Base-by-base conservation (phyloP, 768 basidiomycete species). In the Auriscalpium orientale region DNA sequence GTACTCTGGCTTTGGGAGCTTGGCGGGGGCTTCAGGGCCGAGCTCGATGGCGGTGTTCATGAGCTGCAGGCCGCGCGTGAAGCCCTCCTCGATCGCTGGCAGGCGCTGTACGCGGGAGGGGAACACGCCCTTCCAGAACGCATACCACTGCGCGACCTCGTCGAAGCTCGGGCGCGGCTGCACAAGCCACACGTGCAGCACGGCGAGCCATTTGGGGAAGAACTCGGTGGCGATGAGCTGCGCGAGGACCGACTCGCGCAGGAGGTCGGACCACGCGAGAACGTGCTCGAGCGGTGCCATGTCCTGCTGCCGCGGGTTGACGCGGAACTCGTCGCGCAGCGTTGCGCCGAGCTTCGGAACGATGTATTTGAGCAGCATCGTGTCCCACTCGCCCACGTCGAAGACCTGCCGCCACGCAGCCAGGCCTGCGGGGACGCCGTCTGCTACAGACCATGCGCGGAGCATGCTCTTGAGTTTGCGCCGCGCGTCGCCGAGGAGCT, bases 151-250 rank as follows among this genome's bases (percentile, higher is more conserved):
- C 3, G 89, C 89, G 10, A 99, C 92, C 69, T 98, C 92, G 62
- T 89, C 91, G 63, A 92, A 88, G 72, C 84, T 94, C 65, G 88
- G 88, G 47, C 74, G 81, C 1, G 92, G 91, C 64, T 92, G 89
- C n/a, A 87, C 77, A 43, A 99, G 85, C 97, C 97, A 98, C 46
- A 91, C 71, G 66, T 95, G 86, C 21, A 99, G 75, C 20, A 90
- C 84, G 49, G 93, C 88, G 57, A 98, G 77, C 94, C 95, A 99
- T 67, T 97, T 95, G 4, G 93, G 91, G 79, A 98, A 98, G 76
- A 98, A 95, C 64, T 93, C 92, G 6, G 80, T 79, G 68, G 95
- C 91, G 59, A 99, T 73, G 12, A 99, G 74, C 65, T 94, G 90
- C 1, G 84, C 78, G 64, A 97, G 79, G 58, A 95, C 80, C 4